A percentile compares a stretch with the other conserved stretches of the same genome.
phyloP scores from a whole-genome alignment of 1,284 basidiomycete genomes.

The Leccinum solheimii region DNA sequence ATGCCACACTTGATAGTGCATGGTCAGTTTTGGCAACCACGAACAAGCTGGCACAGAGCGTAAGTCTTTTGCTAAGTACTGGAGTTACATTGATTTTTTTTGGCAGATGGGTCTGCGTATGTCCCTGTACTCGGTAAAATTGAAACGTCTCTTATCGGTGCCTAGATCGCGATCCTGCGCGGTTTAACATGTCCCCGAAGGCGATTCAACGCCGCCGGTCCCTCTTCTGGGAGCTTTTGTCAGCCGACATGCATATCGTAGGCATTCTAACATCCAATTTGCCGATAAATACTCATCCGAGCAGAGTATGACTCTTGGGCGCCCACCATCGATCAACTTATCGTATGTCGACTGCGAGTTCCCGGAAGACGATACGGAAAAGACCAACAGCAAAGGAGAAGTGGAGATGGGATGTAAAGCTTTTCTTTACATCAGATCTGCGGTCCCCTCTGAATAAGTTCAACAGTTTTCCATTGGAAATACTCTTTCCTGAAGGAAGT shows the following conservation, averaged over 20 bases:
- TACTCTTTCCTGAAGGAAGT: slow-evolving; percentile 45
- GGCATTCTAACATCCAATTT: slow-evolving; percentile 12
- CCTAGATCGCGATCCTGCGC: slow-evolving; percentile 61
- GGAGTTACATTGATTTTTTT: slow-evolving; percentile 13
- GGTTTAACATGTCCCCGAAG: slow-evolving; percentile 56
- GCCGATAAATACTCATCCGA: slow-evolving; percentile 7
- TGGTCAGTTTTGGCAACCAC: slow-evolving; percentile 53
- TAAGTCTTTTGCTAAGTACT: slow-evolving; percentile 35
- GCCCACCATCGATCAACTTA: slow-evolving; percentile 54
- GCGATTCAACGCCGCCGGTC: slow-evolving; percentile 53
- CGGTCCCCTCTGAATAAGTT: slow-evolving; percentile 12
- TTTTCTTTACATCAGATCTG: not conserved
- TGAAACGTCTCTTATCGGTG: slow-evolving; percentile 9
- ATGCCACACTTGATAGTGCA: slow-evolving; percentile 52
- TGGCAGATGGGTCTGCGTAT: slow-evolving; percentile 56
- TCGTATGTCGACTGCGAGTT: slow-evolving; percentile 62
- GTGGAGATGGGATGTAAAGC: slow-evolving; percentile 48
- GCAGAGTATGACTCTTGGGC: slow-evolving; percentile 53
- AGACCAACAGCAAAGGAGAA: slow-evolving; percentile 49
- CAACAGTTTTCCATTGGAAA: slow-evolving; percentile 36
- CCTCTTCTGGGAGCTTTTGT: slow-evolving; percentile 61
- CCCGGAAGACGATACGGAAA: slow-evolving; percentile 49
- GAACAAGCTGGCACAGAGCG: slow-evolving; percentile 57
- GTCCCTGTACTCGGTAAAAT: not conserved
- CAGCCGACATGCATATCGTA: slow-evolving; percentile 51